Base-by-base conservation (phyloP, 139 green algal species). In the Chlorella vulgaris region DNA sequence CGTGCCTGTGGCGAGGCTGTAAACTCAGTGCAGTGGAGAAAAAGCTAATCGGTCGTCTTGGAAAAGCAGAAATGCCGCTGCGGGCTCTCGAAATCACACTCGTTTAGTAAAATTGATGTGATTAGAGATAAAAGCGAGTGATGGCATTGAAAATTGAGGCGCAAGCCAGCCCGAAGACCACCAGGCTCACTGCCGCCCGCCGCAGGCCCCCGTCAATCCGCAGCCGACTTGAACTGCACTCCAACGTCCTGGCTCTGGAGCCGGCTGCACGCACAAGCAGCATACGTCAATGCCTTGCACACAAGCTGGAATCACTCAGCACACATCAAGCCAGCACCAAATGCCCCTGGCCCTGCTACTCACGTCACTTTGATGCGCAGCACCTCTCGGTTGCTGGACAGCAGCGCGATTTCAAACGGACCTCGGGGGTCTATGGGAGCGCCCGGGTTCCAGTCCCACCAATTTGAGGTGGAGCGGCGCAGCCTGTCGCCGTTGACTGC, bases 401-500 rank as follows among this genome's bases (percentile, higher is more conserved):
- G 71, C 58, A 79, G 73, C 0, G 38, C 84, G 8, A 88, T 31
- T 8, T 83, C 63, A 42, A 87, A 79, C 21, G 76, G 82, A 0
- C 67, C 67, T 2, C 28, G 43, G 8, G 79, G 74, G 65, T 80
- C 51, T 28, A 78, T 78, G 1, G 71, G 36, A 43, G 69, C 58
- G 19, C 70, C 63, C 0, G 68, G 71, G 81, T 78, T 85, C 65
- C 81, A 80, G 55, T 81, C 68, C 60, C 65, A 69, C 69, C 69
- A 77, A 31, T 7, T 21, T 35, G 33, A 47, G 10, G 62, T 65
- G 62, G 10, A 36, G n/a, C 26, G 76, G 15, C 40, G 31, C 62
- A 88, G 63, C 22, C 61, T 43, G 22, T 83, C 42, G 53, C 80
- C 71, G 40, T 88, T 88, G 10, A 88, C 60, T 28, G 74, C 51